Base-by-base conservation (phyloP, 2,329 filamentous ascomycete genomes). In the Metarhizium sp. region DNA sequence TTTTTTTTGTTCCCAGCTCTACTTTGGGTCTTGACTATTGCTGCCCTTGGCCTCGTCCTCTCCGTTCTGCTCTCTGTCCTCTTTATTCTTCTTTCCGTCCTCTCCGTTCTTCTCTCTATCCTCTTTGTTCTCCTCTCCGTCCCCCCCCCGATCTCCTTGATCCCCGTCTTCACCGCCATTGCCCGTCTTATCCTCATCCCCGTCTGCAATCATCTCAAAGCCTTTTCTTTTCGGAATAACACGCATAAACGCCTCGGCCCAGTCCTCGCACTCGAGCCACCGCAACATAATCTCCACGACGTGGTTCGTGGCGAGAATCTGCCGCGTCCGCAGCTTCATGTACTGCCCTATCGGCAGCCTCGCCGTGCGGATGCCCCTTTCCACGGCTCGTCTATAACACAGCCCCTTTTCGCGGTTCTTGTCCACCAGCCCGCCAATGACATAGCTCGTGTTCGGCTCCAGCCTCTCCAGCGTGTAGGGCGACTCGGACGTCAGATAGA, bases 331-430 rank as follows among this genome's bases (percentile, higher is more conserved):
- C 88, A 99, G 95, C 60, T 90, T 81, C 77, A 99, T 86, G 69
- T 90, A 97, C 59, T 97, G 86, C n/a, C 91, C 90, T 63, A 99
- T 97, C 0, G 94, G 94, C 55, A 99, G 71, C 67, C 90, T 92
- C 2, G 92, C 94, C 0, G 94, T 97, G 60, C 87, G 86, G 63
- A 99, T 83, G 0, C 88, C 88, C 59, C 79, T 79, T 54, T 86
- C 82, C 53, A 81, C 77, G 0, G 94, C 94, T 16, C 87, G 80
- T 63, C 86, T 87, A 77, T 96, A 91, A 72, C 94, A 99, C 42
- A 99, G 78, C 1, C 90, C 91, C 75, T 99, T 99, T 71, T 99
- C 87, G 48, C 94, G 82, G 71, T 99, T 99, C 73, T 92, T 92
- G 74, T 99, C 94, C 30, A 99, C 94, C 40, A 99, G 78, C 0